phyloP scores from a whole-genome alignment of 2,329 filamentous ascomycete genomes.

The Beauveria caledonica region DNA sequence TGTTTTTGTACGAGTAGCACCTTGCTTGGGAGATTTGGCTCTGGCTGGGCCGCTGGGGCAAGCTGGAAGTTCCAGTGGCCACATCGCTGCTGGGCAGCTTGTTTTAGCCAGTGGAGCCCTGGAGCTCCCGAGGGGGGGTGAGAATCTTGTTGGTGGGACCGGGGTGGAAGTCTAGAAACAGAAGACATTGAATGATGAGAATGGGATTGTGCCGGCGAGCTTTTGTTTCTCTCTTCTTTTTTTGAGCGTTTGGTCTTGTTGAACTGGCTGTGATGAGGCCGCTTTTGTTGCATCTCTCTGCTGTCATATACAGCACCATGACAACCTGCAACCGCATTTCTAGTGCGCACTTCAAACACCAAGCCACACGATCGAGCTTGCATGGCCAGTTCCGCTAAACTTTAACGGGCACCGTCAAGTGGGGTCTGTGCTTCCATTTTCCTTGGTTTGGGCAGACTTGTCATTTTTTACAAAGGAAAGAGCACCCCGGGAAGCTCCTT shows the following conservation, averaged over 20 bases:
- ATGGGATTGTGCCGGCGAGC: background rate
- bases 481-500: background rate
- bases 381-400: background rate
- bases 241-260: no score
- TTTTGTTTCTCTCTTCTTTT: no score
- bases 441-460: background rate
- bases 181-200: background rate
- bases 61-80: background rate
- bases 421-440: background rate
- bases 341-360: background rate
- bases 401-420: background rate
- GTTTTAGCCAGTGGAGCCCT: conserved; percentile 3
- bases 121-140: background rate
- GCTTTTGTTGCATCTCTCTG: no score
- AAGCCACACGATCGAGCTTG: conserved; percentile 7
- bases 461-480: no score
- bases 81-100: background rate
- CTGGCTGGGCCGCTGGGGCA: background rate
- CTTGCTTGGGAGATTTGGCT: no score
- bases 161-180: background rate
- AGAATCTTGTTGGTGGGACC: background rate
- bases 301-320: no score
- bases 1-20: conserved; percentile 5
- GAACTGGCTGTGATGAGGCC: no score
- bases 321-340: no score